Conservation (phyloP, 257 asterid genomes). For the Solanum pennellii region DNA sequence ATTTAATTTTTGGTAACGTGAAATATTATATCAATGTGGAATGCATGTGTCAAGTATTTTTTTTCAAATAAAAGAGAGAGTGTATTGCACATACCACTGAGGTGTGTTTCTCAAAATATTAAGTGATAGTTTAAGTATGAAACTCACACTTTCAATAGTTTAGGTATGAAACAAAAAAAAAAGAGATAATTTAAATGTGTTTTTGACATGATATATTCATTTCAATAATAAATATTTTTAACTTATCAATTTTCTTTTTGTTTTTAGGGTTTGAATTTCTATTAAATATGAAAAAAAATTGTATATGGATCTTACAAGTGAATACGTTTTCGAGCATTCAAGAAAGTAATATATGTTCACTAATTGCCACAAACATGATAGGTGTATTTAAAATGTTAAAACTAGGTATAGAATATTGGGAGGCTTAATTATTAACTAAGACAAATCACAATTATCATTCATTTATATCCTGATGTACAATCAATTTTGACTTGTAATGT, state of each 20-base stretch:
- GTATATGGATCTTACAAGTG: neutral
- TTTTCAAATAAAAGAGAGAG: too few species aligned
- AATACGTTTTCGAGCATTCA: neutral
- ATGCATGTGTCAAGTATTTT: too few species aligned
- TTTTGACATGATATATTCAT: neutral
- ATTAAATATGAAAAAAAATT: neutral
- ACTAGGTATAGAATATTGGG: neutral
- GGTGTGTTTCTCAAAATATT: too few species aligned
- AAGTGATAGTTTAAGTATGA: too few species aligned
- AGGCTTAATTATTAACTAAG: neutral
- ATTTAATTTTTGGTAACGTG: too few species aligned
- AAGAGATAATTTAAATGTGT: too few species aligned
- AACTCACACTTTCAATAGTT: too few species aligned
- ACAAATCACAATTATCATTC: neutral
- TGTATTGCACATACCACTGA: too few species aligned
- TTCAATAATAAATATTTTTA: neutral
- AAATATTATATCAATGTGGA: too few species aligned
- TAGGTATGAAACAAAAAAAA: too few species aligned
- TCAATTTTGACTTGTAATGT: neutral
- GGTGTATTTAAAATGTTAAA: neutral
- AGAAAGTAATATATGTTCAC: neutral
- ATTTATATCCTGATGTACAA: neutral
- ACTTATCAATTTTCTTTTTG: too few species aligned
- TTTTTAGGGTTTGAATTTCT: too few species aligned
- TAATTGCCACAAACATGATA: neutral